Percentiles rank a stretch among this genome's conserved stretches.
Evolutionary conservation across 148 eudicot species (phyloP).

Genomic region (Silene uniflora): DNA sequence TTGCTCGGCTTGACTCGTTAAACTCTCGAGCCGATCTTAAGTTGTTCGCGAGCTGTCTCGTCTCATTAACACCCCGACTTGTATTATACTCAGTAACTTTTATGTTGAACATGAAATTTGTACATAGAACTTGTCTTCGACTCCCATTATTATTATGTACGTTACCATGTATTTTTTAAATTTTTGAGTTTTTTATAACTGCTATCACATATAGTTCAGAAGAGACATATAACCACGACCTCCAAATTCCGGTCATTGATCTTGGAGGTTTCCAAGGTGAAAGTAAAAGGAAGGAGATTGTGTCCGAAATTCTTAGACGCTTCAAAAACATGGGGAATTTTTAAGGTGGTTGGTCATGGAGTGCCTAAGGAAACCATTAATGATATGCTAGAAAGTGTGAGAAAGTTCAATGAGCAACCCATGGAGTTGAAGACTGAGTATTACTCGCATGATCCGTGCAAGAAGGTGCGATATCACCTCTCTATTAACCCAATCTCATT

Average conservation of each 20-base stretch:
- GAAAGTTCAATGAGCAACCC: not conserved
- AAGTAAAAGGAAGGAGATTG: not conserved
- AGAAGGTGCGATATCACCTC: conserved; percentile 1
- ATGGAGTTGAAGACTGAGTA: conserved; percentile 2
- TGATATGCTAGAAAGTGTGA: not conserved
- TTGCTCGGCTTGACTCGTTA: too few species aligned
- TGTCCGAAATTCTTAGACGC: not conserved
- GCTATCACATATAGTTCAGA: too few species aligned
- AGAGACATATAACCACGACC: too few species aligned
- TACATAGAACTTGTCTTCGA: too few species aligned
- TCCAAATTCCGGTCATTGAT: not conserved
- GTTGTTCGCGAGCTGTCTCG: too few species aligned
- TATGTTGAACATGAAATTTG: too few species aligned
- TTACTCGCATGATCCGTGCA: not conserved
- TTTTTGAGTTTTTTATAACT: too few species aligned
- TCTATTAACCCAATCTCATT: not conserved
- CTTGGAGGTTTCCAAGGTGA: not conserved
- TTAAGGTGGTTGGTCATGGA: not conserved
- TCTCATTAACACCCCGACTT: too few species aligned
- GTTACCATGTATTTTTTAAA: too few species aligned
- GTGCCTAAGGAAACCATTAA: not conserved
- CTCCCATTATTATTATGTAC: too few species aligned
- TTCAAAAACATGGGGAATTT: not conserved
- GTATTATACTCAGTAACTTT: too few species aligned
- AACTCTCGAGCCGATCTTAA: too few species aligned